A percentile compares a stretch with the other conserved stretches of the same genome.
Conservation (phyloP, 768 basidiomycete genomes). For the Strobilomyces confusus region DNA sequence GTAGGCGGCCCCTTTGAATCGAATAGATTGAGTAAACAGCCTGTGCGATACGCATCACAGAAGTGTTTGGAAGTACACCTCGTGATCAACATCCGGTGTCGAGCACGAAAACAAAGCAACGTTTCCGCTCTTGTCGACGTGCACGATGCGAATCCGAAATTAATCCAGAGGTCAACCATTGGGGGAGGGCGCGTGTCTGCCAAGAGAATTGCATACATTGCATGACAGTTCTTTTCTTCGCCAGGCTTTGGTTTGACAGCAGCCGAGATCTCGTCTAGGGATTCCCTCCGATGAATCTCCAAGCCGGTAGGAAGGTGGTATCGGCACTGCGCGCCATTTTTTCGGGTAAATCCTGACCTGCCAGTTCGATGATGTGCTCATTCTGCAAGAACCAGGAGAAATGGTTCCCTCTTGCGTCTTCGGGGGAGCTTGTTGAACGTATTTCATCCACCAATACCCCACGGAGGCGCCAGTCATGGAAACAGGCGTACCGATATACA, state of each 20-base stretch:
- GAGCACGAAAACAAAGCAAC: neutral
- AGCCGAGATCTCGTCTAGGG: neutral
- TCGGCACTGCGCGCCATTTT: neutral
- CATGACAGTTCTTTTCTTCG: neutral
- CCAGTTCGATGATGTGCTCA: neutral
- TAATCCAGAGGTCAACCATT: neutral
- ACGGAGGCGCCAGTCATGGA: neutral
- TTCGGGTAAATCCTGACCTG: too few relatives aligned
- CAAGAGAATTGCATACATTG: neutral
- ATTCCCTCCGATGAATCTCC: neutral
- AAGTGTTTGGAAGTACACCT: neutral
- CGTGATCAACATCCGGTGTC: neutral
- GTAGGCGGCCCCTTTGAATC: neutral
- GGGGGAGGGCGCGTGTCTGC: neutral
- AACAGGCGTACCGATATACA: neutral
- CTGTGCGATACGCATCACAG: neutral
- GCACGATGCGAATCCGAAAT: neutral
- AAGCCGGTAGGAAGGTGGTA: neutral
- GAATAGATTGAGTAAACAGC: neutral
- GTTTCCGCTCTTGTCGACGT: neutral
- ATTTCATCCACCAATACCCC: neutral
- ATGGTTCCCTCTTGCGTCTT: neutral
- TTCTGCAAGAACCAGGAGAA: neutral
- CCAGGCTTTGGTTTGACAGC: neutral
- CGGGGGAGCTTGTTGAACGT: neutral